phyloP scores from a whole-genome alignment of 306 rosid genomes.

The Vigna mungo region DNA sequence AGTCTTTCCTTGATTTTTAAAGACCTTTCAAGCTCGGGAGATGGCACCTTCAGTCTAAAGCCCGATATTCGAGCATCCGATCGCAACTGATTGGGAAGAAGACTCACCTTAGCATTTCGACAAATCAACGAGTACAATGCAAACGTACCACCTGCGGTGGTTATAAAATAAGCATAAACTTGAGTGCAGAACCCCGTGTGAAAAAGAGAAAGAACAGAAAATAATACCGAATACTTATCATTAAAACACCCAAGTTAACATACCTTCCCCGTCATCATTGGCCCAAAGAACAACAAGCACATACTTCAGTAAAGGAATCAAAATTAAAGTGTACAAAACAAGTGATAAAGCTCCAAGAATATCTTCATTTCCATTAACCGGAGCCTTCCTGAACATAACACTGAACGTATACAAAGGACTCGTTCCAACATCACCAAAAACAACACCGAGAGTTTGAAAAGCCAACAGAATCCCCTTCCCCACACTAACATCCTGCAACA shows the following conservation, averaged over 20 bases:
- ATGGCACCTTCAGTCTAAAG: conserved; percentile 95
- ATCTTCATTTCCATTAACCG: conserved; percentile 84
- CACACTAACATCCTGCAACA: conserved; percentile 73
- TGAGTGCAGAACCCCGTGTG: background rate
- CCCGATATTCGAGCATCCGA: conserved; percentile 96
- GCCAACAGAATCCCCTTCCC: conserved; percentile 75
- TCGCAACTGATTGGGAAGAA: conserved; percentile 95
- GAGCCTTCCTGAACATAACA: conserved; percentile 95
- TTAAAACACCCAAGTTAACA: conserved; percentile 23
- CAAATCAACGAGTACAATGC: conserved; percentile 98
- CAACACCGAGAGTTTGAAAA: conserved; percentile 96
- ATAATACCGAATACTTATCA: conserved; percentile 8
- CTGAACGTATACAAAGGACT: conserved; percentile 95
- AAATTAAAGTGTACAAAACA: conserved; percentile 86
- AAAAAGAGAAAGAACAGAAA: background rate
- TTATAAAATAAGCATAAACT: conserved; percentile 42
- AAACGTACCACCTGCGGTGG: conserved; percentile 93
- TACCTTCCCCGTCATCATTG: conserved; percentile 98
- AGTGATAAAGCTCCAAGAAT: conserved; percentile 92
- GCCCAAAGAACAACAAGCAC: conserved; percentile 96
- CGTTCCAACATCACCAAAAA: conserved; percentile 99
- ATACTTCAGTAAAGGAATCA: conserved; percentile 93
- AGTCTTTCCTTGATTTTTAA: conserved; percentile 92
- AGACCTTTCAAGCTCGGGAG: conserved; percentile 97
- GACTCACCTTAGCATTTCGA: conserved; percentile 99